A percentile compares a stretch with the other conserved stretches of the same genome.
These are phyloP conservation scores for Xylaria longipes DNA, from an alignment of 495 filamentous ascomycete genomes.

Conservation along the genomic window DNA sequence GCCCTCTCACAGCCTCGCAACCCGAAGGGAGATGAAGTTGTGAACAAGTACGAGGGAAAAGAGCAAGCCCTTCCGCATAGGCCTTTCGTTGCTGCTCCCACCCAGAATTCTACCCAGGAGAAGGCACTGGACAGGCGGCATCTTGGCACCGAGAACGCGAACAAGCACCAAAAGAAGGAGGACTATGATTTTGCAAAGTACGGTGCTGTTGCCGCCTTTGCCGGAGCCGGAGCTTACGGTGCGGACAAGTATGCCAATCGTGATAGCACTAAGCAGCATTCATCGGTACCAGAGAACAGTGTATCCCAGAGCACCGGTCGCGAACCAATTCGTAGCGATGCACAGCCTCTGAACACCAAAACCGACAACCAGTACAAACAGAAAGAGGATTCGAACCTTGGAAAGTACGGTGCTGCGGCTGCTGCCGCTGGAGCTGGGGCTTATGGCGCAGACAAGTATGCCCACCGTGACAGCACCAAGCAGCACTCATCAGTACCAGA, in stretches of 20 bases:
- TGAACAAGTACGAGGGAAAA: not conserved
- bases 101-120: not conserved
- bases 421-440: not conserved
- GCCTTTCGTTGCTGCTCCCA: not conserved
- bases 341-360: not conserved
- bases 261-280: constrained; percentile 1
- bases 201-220: constrained; percentile 20
- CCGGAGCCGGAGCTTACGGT: constrained; percentile 24
- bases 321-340: not conserved
- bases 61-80: not conserved
- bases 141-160: not conserved
- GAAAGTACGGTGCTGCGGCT: constrained; percentile 25
- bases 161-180: not conserved
- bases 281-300: constrained; percentile 10
- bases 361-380: not conserved
- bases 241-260: constrained; percentile 11
- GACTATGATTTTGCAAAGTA: constrained; percentile 23
- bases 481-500: not conserved
- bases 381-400: constrained; percentile 13
- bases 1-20: not conserved
- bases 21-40: not conserved
- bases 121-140: not conserved
- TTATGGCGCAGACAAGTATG: not conserved
- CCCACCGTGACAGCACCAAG: not conserved
- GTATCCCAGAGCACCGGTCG: not conserved